Evolutionary conservation across 345 rosid species (phyloP).

Genomic region (Populus euphratica): DNA sequence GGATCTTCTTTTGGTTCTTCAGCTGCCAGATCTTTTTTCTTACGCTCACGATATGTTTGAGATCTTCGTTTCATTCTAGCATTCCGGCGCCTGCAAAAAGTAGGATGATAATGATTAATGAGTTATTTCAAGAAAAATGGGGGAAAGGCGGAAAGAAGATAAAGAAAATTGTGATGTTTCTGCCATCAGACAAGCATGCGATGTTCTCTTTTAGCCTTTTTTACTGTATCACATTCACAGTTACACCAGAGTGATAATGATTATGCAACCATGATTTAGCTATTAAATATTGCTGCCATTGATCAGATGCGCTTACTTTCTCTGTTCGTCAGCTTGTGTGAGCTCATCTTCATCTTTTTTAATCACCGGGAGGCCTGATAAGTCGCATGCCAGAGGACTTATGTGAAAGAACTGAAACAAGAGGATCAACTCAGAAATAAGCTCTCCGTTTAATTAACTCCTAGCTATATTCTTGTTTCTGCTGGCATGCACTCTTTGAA

Average conservation of each 20-base stretch:
- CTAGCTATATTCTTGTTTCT: neutral
- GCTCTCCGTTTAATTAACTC: neutral
- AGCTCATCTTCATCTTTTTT: conserved; percentile 38
- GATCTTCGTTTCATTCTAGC: conserved; percentile 38
- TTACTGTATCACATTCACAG: neutral
- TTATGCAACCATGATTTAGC: neutral
- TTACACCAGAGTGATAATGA: neutral
- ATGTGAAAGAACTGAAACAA: conserved; percentile 45
- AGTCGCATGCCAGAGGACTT: conserved; percentile 51
- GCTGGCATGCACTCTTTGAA: too few species aligned
- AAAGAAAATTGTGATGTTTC: neutral
- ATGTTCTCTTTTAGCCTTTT: too few species aligned
- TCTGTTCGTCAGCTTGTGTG: conserved; percentile 24
- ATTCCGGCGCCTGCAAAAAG: conserved; percentile 31
- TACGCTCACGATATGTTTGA: conserved; percentile 32
- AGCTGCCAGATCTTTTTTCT: conserved; percentile 22
- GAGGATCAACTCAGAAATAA: neutral
- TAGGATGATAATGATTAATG: neutral
- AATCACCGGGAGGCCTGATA: conserved; percentile 52
- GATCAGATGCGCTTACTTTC: conserved; percentile 33
- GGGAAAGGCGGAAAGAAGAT: too few species aligned
- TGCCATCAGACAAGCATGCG: too few species aligned
- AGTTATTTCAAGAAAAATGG: too few species aligned
- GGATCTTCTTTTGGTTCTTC: conserved; percentile 22
- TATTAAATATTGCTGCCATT: neutral